These are phyloP conservation scores for Epichloe hybrida DNA, from an alignment of 2,329 filamentous ascomycete genomes.

Conservation along the genomic window DNA sequence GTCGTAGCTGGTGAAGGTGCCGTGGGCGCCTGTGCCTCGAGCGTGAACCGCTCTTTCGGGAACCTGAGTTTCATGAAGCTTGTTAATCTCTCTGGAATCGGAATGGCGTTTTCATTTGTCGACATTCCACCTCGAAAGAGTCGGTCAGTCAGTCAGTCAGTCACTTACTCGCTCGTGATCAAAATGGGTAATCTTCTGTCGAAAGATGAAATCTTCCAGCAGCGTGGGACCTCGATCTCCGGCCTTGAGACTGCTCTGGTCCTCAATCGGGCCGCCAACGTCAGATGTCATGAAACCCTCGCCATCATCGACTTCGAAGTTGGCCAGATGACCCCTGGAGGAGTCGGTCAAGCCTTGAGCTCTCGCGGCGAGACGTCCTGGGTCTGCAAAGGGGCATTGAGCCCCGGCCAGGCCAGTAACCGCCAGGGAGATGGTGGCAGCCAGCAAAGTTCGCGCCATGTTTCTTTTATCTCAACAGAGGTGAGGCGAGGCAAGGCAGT, in stretches of 20 bases:
- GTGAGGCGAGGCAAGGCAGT: no score
- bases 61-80: conserved; percentile 18
- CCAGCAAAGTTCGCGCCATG: conserved; percentile 15
- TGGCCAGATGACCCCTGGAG: conserved; percentile 19
- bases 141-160: not conserved
- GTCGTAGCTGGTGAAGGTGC: conserved; percentile 54
- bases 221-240: conserved; percentile 54
- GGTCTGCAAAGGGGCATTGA: conserved; percentile 21
- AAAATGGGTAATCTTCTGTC: conserved; percentile 59
- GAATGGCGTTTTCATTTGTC: not conserved
- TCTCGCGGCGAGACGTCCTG: conserved; percentile 13
- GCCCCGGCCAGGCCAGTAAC: conserved; percentile 14
- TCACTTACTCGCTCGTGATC: conserved; percentile 52
- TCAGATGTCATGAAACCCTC: conserved; percentile 49
- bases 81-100: not conserved
- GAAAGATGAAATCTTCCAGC: conserved; percentile 59
- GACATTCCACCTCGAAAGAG: not conserved
- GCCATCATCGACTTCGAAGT: conserved; percentile 37
- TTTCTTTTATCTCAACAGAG: not conserved
- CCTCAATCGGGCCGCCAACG: conserved; percentile 52
- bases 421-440: conserved; percentile 13
- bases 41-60: conserved; percentile 58
- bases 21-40: conserved; percentile 55
- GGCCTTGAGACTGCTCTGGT: conserved; percentile 53
- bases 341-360: conserved; percentile 7